Conservation (phyloP, 768 basidiomycete genomes). For the Hericium rajendrae region DNA sequence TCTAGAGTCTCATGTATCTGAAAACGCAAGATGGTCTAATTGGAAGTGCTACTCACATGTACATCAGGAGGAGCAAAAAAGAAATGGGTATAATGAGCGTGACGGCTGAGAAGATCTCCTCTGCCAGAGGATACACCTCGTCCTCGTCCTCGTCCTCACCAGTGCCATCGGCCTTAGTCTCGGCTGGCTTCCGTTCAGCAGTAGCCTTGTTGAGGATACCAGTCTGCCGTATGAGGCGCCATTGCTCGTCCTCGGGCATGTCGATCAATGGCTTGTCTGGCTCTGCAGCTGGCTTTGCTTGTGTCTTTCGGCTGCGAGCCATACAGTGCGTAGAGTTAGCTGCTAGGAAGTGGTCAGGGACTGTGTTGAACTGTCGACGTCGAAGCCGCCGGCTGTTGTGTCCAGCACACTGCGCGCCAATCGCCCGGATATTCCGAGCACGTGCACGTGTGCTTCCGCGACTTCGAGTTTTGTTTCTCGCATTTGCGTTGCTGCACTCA, state of each 20-base stretch:
- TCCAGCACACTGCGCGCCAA: not conserved
- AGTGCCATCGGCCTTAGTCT: not conserved
- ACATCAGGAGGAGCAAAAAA: slow-evolving; percentile 72
- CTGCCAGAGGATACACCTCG: slow-evolving; percentile 35
- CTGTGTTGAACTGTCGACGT: too few relatives aligned
- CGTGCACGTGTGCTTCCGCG: too few relatives aligned
- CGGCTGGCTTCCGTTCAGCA: slow-evolving; percentile 1
- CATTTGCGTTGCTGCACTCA: not conserved
- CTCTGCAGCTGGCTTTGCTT: not conserved
- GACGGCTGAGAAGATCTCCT: slow-evolving; percentile 62
- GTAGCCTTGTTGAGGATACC: slow-evolving; percentile 33
- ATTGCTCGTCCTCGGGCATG: slow-evolving; percentile 11
- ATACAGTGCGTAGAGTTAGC: not conserved
- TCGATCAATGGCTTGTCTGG: not conserved
- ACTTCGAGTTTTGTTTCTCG: too few relatives aligned
- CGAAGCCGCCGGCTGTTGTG: not conserved
- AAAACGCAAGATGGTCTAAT: not conserved
- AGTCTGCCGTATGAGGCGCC: slow-evolving; percentile 8
- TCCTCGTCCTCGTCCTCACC: slow-evolving; percentile 21
- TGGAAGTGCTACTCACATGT: slow-evolving; percentile 50
- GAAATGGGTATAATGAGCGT: slow-evolving; percentile 65
- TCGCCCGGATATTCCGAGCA: too few relatives aligned
- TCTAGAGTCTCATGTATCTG: slow-evolving; percentile 26
- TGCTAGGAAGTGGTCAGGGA: too few relatives aligned
- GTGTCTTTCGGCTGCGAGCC: slow-evolving; percentile 1